These are phyloP conservation scores for Botrytis cinerea DNA, from an alignment of 2,329 filamentous ascomycete species.

Conservation along the genomic window DNA sequence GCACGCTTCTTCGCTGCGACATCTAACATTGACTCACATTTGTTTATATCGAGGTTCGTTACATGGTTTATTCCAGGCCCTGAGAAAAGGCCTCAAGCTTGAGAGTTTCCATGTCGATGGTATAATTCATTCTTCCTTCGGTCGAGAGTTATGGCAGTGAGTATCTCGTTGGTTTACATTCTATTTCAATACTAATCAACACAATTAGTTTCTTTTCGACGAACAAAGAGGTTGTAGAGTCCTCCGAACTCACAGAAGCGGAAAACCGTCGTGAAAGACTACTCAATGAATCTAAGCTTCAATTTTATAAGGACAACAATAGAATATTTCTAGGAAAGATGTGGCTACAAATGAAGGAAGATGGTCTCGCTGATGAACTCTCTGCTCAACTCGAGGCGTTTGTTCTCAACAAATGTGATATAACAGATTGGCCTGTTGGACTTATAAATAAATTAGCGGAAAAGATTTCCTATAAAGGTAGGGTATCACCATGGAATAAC, in stretches of 20 bases:
- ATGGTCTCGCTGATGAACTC: not conserved
- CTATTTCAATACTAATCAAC: not conserved
- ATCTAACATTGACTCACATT: not conserved
- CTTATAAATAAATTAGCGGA: not conserved
- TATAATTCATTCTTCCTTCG: not conserved
- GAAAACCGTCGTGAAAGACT: not conserved
- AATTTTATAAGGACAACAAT: not conserved
- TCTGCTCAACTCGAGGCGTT: not conserved
- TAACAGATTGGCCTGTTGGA: not conserved
- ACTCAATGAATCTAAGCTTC: not conserved
- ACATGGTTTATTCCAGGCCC: not conserved
- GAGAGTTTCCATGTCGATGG: not conserved
- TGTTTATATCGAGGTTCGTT: not conserved
- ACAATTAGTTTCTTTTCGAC: not conserved
- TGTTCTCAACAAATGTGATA: not conserved
- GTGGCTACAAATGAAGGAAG: not conserved
- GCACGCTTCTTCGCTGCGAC: not conserved
- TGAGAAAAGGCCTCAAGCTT: not conserved
- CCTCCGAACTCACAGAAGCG: not conserved
- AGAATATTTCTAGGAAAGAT: rapidly evolving
- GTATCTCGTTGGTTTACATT: not conserved
- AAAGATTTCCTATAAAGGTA: not conserved
- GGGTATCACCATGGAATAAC: not conserved
- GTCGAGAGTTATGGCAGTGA: not conserved
- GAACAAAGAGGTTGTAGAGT: not conserved